These are phyloP conservation scores for Hsuehochloa calcarea DNA, from an alignment of 176 grass and related monocot genomes.

Conservation along the genomic window DNA sequence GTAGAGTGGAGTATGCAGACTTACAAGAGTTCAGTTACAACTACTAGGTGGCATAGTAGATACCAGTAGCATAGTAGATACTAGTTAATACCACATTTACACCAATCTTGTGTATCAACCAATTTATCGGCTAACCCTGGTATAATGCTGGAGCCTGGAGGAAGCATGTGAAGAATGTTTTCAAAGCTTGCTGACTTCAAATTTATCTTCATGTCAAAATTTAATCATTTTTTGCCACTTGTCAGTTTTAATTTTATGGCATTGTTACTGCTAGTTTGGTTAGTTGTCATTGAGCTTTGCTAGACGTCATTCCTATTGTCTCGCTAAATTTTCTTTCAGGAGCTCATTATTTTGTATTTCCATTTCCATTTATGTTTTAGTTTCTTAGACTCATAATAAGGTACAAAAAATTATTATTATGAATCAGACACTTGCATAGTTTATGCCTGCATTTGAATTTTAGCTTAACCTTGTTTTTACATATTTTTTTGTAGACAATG, in stretches of 20 bases:
- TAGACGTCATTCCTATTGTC: not conserved
- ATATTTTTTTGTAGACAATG: conserved; percentile 63
- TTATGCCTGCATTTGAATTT: conserved; percentile 19
- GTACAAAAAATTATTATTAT: not conserved
- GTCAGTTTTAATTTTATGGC: not conserved
- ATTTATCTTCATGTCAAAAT: not conserved
- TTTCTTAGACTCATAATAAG: not conserved
- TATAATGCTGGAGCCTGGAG: not conserved
- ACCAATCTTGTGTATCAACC: not conserved
- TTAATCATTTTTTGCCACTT: not conserved
- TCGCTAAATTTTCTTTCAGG: not conserved
- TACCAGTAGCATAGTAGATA: not conserved
- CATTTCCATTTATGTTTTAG: not conserved
- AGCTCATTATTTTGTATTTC: not conserved
- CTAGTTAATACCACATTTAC: conserved; percentile 7
- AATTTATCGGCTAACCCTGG: not conserved
- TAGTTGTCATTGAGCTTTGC: conserved; percentile 5
- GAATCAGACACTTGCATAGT: not conserved
- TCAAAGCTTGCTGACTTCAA: not conserved
- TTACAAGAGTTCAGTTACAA: not conserved
- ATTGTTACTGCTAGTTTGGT: not conserved
- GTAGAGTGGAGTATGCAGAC: not conserved
- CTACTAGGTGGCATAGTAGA: not conserved
- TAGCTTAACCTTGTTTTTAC: conserved; percentile 3
- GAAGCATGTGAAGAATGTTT: conserved; percentile 20